These are phyloP conservation scores for Boletus huronensis DNA, from an alignment of 768 basidiomycete species.

Conservation along the genomic window DNA sequence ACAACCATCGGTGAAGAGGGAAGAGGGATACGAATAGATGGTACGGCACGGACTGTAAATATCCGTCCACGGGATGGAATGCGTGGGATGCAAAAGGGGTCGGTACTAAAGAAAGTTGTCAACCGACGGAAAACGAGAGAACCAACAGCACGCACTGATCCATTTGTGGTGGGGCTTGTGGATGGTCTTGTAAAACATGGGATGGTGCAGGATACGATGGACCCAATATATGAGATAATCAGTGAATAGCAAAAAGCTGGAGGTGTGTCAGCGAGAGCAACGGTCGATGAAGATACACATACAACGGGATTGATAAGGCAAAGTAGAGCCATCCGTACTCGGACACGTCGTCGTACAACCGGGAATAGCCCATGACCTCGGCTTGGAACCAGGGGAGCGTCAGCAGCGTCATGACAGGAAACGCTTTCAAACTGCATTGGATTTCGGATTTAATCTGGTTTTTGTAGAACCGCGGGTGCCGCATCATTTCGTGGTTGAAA, in stretches of 20 bases:
- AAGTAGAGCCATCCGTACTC: slow-evolving; percentile 80
- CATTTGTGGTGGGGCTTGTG: slow-evolving; percentile 99
- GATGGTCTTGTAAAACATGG: slow-evolving; percentile 79
- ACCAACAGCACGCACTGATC: slow-evolving; percentile 60
- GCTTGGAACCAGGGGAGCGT: slow-evolving; percentile 94
- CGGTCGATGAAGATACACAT: slow-evolving; percentile 25
- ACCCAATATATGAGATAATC: slow-evolving; percentile 96
- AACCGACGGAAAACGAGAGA: background rate
- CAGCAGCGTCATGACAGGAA: slow-evolving; percentile 77
- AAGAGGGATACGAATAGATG: slow-evolving; percentile 89
- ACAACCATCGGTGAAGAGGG: slow-evolving; percentile 82
- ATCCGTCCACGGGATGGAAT: slow-evolving; percentile 96
- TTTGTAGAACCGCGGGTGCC: slow-evolving; percentile 89
- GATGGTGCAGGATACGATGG: slow-evolving; percentile 87
- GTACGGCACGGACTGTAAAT: slow-evolving; percentile 90
- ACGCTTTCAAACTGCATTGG: slow-evolving; percentile 62
- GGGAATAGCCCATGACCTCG: slow-evolving; percentile 84
- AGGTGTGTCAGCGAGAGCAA: background rate
- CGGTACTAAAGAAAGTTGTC: slow-evolving; percentile 57
- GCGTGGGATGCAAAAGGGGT: slow-evolving; percentile 97
- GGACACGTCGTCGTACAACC: slow-evolving; percentile 71
- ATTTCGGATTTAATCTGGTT: slow-evolving; percentile 87
- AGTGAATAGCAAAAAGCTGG: slow-evolving; percentile 78
- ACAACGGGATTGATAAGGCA: slow-evolving; percentile 66
- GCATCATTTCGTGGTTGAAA: slow-evolving; percentile 95